Evolutionary conservation across 805 yeast species (phyloP).

Genomic region (Lachancea fermentati): DNA sequence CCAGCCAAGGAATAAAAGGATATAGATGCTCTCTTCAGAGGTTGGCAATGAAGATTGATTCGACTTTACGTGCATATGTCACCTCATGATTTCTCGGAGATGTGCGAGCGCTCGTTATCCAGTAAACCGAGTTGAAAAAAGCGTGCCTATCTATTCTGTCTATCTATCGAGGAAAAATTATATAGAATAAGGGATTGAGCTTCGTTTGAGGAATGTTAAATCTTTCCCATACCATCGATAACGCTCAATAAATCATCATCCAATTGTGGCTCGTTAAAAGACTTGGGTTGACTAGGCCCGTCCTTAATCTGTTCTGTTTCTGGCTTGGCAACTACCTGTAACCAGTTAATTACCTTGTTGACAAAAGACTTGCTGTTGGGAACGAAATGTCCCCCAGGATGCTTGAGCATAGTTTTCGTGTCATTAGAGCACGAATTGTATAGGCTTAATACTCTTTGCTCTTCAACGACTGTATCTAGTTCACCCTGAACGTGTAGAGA

Average conservation of each 20-base stretch:
- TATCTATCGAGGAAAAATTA: too few relatives aligned
- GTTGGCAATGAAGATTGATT: too few relatives aligned
- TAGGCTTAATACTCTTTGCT: slow-evolving; percentile 56
- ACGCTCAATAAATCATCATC: slow-evolving; percentile 35
- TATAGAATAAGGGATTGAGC: background rate
- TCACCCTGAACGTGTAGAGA: slow-evolving; percentile 82
- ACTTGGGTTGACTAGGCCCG: slow-evolving; percentile 1
- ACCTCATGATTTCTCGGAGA: too few relatives aligned
- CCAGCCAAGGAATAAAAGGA: too few relatives aligned
- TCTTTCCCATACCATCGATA: slow-evolving; percentile 38
- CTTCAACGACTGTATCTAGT: slow-evolving; percentile 81
- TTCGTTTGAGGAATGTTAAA: slow-evolving; percentile 12
- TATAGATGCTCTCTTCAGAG: too few relatives aligned
- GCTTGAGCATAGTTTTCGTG: slow-evolving; percentile 51
- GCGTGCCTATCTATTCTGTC: too few relatives aligned
- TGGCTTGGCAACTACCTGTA: slow-evolving; percentile 14
- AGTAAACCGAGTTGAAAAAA: too few relatives aligned
- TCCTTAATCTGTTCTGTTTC: slow-evolving; percentile 7
- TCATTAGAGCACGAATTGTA: slow-evolving; percentile 43
- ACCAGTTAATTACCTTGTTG: slow-evolving; percentile 33
- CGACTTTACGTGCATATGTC: too few relatives aligned
- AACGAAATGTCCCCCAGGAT: slow-evolving; percentile 95
- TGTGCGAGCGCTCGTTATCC: too few relatives aligned
- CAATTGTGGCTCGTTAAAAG: slow-evolving; percentile 16
- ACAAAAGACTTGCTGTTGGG: slow-evolving; percentile 65